A percentile compares a stretch with the other conserved stretches of the same genome.
Conservation (phyloP, 371 early-diverging fungal genomes). For the Catenaria anguillulae region DNA sequence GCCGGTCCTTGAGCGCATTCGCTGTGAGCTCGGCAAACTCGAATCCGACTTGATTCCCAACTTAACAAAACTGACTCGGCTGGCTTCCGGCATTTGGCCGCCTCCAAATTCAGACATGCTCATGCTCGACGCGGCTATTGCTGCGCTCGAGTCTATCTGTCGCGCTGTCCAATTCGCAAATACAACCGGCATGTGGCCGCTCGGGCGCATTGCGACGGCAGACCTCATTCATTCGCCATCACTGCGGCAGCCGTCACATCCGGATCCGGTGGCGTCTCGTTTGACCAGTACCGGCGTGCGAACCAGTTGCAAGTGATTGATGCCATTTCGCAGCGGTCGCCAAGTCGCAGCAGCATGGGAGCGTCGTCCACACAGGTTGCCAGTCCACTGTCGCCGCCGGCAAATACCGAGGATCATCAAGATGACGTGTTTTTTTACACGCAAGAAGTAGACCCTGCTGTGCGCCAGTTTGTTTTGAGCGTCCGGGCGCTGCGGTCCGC, state of each 20-base stretch:
- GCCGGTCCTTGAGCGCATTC: too few relatives aligned
- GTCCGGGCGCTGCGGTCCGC: slow-evolving; percentile 21
- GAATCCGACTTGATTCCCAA: too few relatives aligned
- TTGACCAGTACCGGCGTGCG: not conserved
- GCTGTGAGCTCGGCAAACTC: too few relatives aligned
- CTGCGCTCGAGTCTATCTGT: slow-evolving; percentile 6
- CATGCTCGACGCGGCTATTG: slow-evolving; percentile 25
- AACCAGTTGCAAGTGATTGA: not conserved
- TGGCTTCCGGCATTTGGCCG: slow-evolving; percentile 31
- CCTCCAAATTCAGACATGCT: slow-evolving; percentile 28
- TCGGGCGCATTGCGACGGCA: slow-evolving; percentile 18
- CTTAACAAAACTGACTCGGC: not conserved
- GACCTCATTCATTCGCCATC: slow-evolving; percentile 5
- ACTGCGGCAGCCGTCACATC: too few relatives aligned
- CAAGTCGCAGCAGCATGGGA: not conserved
- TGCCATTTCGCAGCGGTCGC: not conserved
- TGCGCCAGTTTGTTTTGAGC: too few relatives aligned
- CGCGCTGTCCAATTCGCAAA: slow-evolving; percentile 23
- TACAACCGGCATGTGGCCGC: slow-evolving; percentile 18
- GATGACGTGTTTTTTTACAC: not conserved
- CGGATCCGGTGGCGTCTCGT: not conserved
- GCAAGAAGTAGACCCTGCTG: too few relatives aligned
- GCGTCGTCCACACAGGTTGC: too few relatives aligned
- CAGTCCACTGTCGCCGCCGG: too few relatives aligned
- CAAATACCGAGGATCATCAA: not conserved